phyloP scores from a whole-genome alignment of 371 early-diverging fungal species.

The Smittium culicis region DNA sequence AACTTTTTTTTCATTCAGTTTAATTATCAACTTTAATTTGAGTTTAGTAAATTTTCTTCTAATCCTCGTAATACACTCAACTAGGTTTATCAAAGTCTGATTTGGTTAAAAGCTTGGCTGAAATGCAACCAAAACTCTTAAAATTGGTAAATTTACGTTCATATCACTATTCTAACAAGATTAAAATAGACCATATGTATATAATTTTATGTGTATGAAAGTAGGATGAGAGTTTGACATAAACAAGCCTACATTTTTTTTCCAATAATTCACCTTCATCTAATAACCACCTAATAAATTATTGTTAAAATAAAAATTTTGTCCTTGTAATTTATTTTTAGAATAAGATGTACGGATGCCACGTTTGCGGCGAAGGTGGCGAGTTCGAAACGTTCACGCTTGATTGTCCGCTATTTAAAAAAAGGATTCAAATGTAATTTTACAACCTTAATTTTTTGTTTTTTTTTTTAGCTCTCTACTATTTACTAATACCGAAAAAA shows the following conservation, averaged over 20 bases:
- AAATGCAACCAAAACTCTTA: conserved; percentile 60
- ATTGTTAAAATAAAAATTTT: no score
- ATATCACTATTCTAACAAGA: no score
- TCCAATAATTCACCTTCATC: no score
- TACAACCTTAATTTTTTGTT: neutral
- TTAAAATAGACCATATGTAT: no score
- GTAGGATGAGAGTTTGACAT: no score
- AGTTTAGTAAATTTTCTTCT: no score
- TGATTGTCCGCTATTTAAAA: conserved; percentile 92
- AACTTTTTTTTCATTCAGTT: neutral
- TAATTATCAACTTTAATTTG: neutral
- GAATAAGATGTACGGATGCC: conserved; percentile 62
- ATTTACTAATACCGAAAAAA: conserved; percentile 1
- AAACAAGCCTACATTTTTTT: no score
- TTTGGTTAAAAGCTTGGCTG: conserved; percentile 61
- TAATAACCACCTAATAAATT: no score
- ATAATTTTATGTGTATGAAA: no score
- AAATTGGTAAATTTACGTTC: conserved; percentile 27
- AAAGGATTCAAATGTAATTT: conserved; percentile 45
- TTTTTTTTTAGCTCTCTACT: no score
- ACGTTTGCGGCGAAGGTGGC: conserved; percentile 99
- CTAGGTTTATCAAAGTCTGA: conserved; percentile 32
- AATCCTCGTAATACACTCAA: no score
- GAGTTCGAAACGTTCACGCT: conserved; percentile 97
- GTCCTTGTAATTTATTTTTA: neutral